Evolutionary conservation across 345 rosid genomes (phyloP).

Genomic region (Alliaria petiolata): DNA sequence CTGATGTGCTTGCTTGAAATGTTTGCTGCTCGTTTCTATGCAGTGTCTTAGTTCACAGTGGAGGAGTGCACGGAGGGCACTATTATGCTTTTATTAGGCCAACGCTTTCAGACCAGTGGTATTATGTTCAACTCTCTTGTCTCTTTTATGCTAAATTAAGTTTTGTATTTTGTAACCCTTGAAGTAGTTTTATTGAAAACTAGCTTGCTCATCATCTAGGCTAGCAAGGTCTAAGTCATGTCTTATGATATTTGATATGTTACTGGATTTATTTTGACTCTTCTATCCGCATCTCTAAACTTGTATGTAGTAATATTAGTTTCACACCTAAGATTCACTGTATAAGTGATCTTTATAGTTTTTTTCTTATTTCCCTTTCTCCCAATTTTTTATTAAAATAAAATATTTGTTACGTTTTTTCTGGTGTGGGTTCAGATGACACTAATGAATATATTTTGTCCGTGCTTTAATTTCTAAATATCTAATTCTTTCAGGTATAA

Average conservation of each 20-base stretch:
- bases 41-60: constrained; percentile 97
- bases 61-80: constrained; percentile 98
- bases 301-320: neutral
- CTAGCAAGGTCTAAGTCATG: constrained; percentile 10
- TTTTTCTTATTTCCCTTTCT: neutral
- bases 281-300: neutral
- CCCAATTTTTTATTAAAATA: neutral
- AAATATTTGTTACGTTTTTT: neutral
- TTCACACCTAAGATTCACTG: neutral
- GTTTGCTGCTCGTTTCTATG: constrained; percentile 17
- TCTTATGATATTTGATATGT: neutral
- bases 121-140: neutral
- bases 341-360: constrained; percentile 10
- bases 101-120: constrained; percentile 92
- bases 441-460: neutral
- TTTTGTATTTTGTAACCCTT: neutral
- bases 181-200: neutral
- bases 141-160: neutral
- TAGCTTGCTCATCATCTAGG: constrained; percentile 11
- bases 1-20: neutral
- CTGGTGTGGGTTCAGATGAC: constrained; percentile 2
- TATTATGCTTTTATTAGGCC: constrained; percentile 97
- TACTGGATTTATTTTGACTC: neutral
- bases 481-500: constrained; percentile 57
- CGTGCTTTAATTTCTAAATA: constrained; percentile 3